Base-by-base conservation (phyloP, 1,284 basidiomycete species). In the Leccinum subspadiceum region DNA sequence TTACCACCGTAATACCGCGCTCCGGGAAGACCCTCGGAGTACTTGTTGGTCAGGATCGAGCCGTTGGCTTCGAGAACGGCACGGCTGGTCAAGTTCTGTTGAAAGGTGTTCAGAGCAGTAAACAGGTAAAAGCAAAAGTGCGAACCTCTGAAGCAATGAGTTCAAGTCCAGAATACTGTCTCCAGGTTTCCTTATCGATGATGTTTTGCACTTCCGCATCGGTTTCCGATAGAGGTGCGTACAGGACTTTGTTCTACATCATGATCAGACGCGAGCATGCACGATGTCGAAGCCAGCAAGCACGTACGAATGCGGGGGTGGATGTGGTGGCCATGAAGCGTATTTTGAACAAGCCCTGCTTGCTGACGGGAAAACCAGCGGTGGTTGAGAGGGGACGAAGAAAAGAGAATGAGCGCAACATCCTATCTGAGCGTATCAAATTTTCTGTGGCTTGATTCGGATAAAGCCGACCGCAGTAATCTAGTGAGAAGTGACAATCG, bases 171-270 rank as follows among this genome's bases (percentile, higher is more conserved):
- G 93, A 93, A 79, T 93, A 98, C 83, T 98, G 96, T 70, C 95
- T 82, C 94, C 94, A 98, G 77, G 94, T 96, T 84, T 99, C 96
- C 83, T 97, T 94, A 82, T 99, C 95, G 79, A 99, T 94, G 83
- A 99, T 93, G 77, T 94, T 92, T 78, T 95, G 87, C 70, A 99
- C 89, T 78, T 93, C 93, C 62, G 96, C 96, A 80, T 98, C 96
- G 71, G 89, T 85, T 83, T 98, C 88, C 31, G 90, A 82, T 62
- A 98, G 84, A 68, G 94, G 84, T 63, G 86, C 79, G 81, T 98
- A 98, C 68, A 99, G 85, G 62, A 85, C 81, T 78, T 91, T 92
- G 89, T 98, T 98, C 94, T 97, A 69, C 24, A 62, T 17, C 59
- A 13, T 17, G 55, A 24, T 68, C 6, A 60, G 53, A 49, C 15